Conservation (phyloP, 2,329 filamentous ascomycete genomes). For the Fusarium beomiforme region DNA sequence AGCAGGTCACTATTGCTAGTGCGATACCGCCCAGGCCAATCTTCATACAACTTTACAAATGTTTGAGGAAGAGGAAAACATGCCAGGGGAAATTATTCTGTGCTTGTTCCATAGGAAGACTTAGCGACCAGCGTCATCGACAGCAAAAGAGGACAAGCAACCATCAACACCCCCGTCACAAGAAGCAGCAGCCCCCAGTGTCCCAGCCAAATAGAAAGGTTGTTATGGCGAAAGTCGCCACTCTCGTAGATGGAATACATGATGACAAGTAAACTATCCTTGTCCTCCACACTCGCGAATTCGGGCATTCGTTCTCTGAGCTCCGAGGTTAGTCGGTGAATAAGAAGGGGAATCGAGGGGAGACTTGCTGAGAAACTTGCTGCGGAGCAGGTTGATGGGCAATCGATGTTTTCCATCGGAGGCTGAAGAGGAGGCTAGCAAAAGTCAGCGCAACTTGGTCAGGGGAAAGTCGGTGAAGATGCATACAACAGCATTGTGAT, state of each 20-base stretch:
- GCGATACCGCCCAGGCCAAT: rapidly evolving
- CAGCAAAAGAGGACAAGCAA: neutral
- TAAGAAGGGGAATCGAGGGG: neutral
- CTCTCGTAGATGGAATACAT: neutral
- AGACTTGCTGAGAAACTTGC: neutral
- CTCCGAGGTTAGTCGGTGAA: neutral
- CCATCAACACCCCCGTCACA: neutral
- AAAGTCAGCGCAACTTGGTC: neutral
- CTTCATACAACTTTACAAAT: too few species aligned
- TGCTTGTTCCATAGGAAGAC: neutral
- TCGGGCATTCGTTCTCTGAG: neutral
- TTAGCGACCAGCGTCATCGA: neutral
- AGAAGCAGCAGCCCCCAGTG: neutral
- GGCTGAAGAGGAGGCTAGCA: neutral
- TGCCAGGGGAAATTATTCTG: too few species aligned
- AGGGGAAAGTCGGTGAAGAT: neutral
- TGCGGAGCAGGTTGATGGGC: too few species aligned
- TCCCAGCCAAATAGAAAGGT: neutral
- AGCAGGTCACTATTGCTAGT: neutral
- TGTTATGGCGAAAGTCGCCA: neutral
- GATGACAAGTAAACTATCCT: rapidly evolving
- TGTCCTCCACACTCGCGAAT: neutral
- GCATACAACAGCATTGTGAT: neutral
- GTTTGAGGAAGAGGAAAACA: neutral
- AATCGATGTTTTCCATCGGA: neutral